These are phyloP conservation scores for Hygrophila difformis DNA, from an alignment of 257 asterid genomes.

Conservation along the genomic window DNA sequence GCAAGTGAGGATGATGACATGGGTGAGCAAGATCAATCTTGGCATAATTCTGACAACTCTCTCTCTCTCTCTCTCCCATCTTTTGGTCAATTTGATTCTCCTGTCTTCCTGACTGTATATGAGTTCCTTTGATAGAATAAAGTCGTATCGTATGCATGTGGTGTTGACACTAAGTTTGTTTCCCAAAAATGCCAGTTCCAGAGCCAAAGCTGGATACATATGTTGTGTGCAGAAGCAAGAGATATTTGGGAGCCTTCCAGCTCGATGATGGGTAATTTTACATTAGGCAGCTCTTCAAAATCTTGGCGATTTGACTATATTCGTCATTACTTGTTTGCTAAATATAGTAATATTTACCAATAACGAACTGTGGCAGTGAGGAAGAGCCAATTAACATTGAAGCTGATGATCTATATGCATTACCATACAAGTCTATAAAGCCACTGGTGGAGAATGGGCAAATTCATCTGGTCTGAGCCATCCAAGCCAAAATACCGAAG, in stretches of 20 bases:
- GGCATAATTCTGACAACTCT: conserved; percentile 2
- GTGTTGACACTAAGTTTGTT: not conserved
- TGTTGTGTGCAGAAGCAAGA: conserved; percentile 81
- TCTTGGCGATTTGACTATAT: too few species aligned
- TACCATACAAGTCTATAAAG: conserved; percentile 75
- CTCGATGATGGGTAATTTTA: conserved; percentile 66
- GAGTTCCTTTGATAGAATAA: not conserved
- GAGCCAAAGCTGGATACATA: conserved; percentile 68
- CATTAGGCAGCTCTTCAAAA: not conserved
- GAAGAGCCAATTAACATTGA: conserved; percentile 74
- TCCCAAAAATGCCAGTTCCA: conserved; percentile 36
- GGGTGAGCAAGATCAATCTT: conserved; percentile 48
- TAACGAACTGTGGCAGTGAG: conserved; percentile 30
- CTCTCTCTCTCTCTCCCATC: not conserved
- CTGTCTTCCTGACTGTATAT: not conserved
- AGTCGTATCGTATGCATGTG: not conserved
- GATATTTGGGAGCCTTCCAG: conserved; percentile 63
- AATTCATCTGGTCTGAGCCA: conserved; percentile 64
- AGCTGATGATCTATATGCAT: conserved; percentile 73
- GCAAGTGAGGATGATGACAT: conserved; percentile 84
- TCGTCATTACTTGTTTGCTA: conserved; percentile 9
- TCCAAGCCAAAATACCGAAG: too few species aligned
- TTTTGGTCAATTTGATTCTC: not conserved
- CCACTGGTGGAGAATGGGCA: conserved; percentile 78
- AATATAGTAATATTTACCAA: conserved; percentile 10